These are phyloP conservation scores for Apiotrichum veenhuisii DNA, from an alignment of 1,284 basidiomycete genomes.

Conservation along the genomic window DNA sequence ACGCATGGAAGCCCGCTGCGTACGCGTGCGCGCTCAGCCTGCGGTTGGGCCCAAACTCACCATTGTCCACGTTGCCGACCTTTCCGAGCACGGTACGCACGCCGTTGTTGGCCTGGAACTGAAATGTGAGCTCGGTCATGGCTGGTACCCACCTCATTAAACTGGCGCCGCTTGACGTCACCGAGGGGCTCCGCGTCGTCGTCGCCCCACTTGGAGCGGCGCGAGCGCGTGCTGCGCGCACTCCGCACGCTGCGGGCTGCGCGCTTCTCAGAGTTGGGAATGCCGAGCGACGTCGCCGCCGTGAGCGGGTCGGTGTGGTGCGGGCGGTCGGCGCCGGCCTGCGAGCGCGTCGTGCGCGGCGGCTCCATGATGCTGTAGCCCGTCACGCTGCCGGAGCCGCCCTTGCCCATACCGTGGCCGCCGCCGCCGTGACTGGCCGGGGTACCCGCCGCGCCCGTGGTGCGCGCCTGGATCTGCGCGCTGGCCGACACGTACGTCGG, in stretches of 20 bases:
- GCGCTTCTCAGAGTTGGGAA: slow-evolving; percentile 14
- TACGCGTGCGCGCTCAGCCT: too few species aligned
- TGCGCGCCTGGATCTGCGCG: slow-evolving; percentile 3
- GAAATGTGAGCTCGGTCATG: not conserved
- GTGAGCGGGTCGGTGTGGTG: slow-evolving; percentile 3
- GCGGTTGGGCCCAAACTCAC: slow-evolving; percentile 52
- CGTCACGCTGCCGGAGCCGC: not conserved
- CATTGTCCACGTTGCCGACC: slow-evolving; percentile 83
- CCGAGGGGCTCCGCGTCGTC: slow-evolving; percentile 44
- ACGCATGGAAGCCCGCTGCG: too few species aligned
- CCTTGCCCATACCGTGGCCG: too few species aligned
- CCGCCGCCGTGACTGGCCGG: too few species aligned
- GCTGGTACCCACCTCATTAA: slow-evolving; percentile 33
- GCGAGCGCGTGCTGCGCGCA: slow-evolving; percentile 25
- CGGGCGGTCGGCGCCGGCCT: not conserved
- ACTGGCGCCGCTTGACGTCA: slow-evolving; percentile 35
- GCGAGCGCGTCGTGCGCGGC: not conserved
- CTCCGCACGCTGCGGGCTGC: slow-evolving; percentile 16
- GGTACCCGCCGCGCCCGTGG: too few species aligned
- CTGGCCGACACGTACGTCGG: slow-evolving; percentile 7
- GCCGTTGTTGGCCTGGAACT: slow-evolving; percentile 83
- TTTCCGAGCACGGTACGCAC: slow-evolving; percentile 87
- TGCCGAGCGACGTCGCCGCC: slow-evolving; percentile 10
- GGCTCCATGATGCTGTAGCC: not conserved
- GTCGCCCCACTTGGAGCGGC: slow-evolving; percentile 42